phyloP scores from a whole-genome alignment of 2,329 filamentous ascomycete genomes.

The Nannizzia gypsea region DNA sequence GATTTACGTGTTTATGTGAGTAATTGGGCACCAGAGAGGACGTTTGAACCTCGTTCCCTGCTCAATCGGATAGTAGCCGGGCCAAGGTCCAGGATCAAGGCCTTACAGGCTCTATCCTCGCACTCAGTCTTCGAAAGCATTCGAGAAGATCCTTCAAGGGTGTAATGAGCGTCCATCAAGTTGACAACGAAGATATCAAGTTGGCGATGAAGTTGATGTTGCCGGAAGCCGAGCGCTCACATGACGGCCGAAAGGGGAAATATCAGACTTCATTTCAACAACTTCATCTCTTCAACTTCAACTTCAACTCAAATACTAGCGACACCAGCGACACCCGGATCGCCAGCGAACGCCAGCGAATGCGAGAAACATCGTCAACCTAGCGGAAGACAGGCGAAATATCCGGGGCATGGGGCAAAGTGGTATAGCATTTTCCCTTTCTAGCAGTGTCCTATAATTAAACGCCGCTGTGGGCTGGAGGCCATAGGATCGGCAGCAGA shows the following conservation, averaged over 20 bases:
- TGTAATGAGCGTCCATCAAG: neutral
- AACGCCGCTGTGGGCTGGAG: neutral
- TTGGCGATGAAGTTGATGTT: neutral
- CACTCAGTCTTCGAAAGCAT: neutral
- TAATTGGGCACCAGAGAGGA: neutral
- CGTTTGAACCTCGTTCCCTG: neutral
- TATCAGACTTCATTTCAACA: neutral
- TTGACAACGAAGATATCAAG: neutral
- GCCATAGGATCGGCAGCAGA: neutral
- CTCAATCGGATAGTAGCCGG: constrained; percentile 2
- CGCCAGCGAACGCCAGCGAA: no score
- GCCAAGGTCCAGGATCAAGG: neutral
- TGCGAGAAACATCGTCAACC: neutral
- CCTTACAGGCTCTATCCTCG: neutral
- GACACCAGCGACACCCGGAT: no score
- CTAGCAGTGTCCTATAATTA: neutral
- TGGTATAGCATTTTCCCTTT: neutral
- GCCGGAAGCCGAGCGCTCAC: no score
- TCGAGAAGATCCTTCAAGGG: neutral
- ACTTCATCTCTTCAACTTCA: neutral
- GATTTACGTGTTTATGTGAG: no score
- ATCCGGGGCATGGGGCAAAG: neutral
- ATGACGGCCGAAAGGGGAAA: neutral
- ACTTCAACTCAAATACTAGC: neutral
- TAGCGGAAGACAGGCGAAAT: no score